Base-by-base conservation (phyloP, 345 rosid genomes). In the Eucalyptus pumila region DNA sequence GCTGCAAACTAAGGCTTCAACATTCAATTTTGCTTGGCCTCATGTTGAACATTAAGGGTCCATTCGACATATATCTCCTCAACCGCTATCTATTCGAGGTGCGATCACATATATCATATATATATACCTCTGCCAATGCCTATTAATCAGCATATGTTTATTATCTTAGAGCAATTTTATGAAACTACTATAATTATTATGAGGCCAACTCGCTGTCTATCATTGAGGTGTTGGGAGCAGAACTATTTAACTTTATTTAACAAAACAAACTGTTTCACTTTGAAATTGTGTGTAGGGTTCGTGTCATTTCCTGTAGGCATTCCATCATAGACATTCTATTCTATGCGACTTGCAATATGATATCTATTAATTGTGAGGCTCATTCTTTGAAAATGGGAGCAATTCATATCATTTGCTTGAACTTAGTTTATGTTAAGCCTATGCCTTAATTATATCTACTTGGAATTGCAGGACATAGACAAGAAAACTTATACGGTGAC, bases 41-140 rank as follows among this genome's bases (percentile, higher is more conserved):
- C 12, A 72, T 91, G 40, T 50, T 93, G 48, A 90, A 89, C 76
- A 11, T 90, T 8, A 90, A 50, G 65, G 94, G 94, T 14, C 23
- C 89, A 1, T 8, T 88, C 11, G 93, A 92, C 14, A 5, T 88
- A 16, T 13, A 56, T 26, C 12, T 56, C 16, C 40, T 88, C n/a
- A 5, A 47, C 14, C 69, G 62, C 50, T 87, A 49, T 86, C 19
- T 23, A 27, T 62, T 42, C 7, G 8, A 76, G 85, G 85, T 76
- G 30, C 30, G 47, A 76, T 76, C 85, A 76, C 44, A 21, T 23
- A 40, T 76, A 76, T 21, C 45, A 72, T 26, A 44, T 72, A 21
- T 40, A 40, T 76, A 37, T 37, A 37, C 83, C 45, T 34, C 81
- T 37, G 6, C 81, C 27, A 72, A 37, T 72, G 23, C 45, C 47